Base-by-base conservation (phyloP, 2,329 filamentous ascomycete species). In the Fusarium sp. region DNA sequence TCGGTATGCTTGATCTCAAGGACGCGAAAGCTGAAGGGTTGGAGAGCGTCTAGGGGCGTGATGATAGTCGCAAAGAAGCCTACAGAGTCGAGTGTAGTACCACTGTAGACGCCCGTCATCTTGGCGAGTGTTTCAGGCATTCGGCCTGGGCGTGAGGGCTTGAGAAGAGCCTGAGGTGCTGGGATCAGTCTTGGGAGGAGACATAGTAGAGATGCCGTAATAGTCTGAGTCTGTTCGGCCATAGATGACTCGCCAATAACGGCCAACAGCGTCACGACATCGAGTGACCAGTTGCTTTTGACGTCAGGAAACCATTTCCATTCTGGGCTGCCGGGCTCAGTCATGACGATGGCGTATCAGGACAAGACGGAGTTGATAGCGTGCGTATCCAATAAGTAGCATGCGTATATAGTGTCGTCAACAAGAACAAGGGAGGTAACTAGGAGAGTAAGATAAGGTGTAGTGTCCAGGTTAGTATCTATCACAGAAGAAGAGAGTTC, bases 11-110 rank as follows among this genome's bases (percentile, higher is more conserved):
- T 78, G 57, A 89, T 88, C 59, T 82, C 75, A 28, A 85, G 70
- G 34, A 86, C 80, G 65, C 80, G 78, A 73, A 89, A 87, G 17
- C 80, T 76, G 59, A 84, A 87, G 4, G 84, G 75, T 5, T 79
- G 77, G 19, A 85, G 70, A 7, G 84, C 78, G 44, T 87, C 85
- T 21, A 88, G 82, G 6, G 84, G 84, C 52, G 88, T 85, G 58
- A 90, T 83, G 65, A 89, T 86, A 68, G 88, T 88, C 40, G 88
- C 85, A 69, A 90, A 90, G 80, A 88, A 89, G 56, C 88, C 87
- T 7, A 89, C 83, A 2, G 85, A 83, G 57, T 84, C 82, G 28
- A 88, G 81, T 3, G 82, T 79, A 5, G 84, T 84, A 47, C 88
- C 88, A 62, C 84, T 87, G 67, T 86, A 83, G 10, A 89, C 86